Conservation (phyloP, 768 basidiomycete genomes). For the Suillus americanus region DNA sequence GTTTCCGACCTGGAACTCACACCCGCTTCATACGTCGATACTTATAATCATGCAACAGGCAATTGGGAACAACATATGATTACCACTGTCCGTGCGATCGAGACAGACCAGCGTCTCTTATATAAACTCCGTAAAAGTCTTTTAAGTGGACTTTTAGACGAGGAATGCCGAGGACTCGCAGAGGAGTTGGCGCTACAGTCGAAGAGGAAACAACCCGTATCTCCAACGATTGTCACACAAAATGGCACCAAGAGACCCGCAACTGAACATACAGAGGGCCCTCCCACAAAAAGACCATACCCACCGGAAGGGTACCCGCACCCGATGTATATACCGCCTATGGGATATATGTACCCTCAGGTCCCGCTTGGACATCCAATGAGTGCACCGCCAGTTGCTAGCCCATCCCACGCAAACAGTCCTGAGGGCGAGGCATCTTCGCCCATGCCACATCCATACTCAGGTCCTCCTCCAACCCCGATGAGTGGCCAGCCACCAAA, state of each 20-base stretch:
- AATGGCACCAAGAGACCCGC: constrained; percentile 26
- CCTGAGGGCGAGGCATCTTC: constrained; percentile 18
- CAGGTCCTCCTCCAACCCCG: constrained; percentile 15
- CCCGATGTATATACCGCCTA: constrained; percentile 27
- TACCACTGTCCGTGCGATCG: constrained; percentile 56
- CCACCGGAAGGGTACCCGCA: constrained; percentile 28
- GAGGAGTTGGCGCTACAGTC: constrained; percentile 55
- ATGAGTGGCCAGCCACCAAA: constrained; percentile 20
- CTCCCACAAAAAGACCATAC: constrained; percentile 30
- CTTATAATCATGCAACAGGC: constrained; percentile 50
- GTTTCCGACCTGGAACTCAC: constrained; percentile 55
- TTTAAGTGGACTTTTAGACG: constrained; percentile 54
- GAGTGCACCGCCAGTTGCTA: constrained; percentile 16
- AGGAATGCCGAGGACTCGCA: constrained; percentile 54
- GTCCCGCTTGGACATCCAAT: constrained; percentile 26
- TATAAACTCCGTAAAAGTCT: constrained; percentile 62
- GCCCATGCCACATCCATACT: constrained; percentile 18
- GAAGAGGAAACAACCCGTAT: constrained; percentile 19
- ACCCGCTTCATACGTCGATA: constrained; percentile 55
- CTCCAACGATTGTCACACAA: constrained; percentile 14
- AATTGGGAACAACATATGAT: constrained; percentile 72
- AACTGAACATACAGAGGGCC: constrained; percentile 20
- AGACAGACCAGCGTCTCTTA: constrained; percentile 58
- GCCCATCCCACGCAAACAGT: constrained; percentile 15
- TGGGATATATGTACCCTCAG: constrained; percentile 28